These are phyloP conservation scores for Neoboletus magnificus DNA, from an alignment of 768 basidiomycete genomes.

Conservation along the genomic window DNA sequence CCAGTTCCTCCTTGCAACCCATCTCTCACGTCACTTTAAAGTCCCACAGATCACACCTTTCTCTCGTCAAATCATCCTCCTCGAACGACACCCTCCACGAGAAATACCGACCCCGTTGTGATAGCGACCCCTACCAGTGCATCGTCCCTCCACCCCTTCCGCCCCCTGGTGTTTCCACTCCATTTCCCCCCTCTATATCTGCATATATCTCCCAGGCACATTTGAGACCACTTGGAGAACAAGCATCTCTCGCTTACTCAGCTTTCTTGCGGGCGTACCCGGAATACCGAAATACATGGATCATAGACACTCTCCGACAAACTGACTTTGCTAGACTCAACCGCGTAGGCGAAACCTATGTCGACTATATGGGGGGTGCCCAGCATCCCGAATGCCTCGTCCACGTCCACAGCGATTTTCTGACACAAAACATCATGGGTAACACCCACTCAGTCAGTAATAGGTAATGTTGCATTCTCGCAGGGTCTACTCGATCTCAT, in stretches of 20 bases:
- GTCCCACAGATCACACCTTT: conserved; percentile 36
- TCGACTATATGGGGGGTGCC: conserved; percentile 85
- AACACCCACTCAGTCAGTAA: conserved; percentile 85
- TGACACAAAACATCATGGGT: conserved; percentile 64
- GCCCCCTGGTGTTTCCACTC: background rate
- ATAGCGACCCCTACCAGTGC: conserved; percentile 3
- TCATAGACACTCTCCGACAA: conserved; percentile 62
- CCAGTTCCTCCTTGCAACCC: conserved; percentile 11
- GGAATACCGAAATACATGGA: conserved; percentile 69
- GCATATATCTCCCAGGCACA: conserved; percentile 29
- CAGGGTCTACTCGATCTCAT: background rate
- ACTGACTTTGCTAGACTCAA: conserved; percentile 62
- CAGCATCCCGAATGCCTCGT: conserved; percentile 79
- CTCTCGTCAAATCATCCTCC: conserved; percentile 34
- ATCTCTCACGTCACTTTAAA: conserved; percentile 38
- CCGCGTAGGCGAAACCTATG: conserved; percentile 66
- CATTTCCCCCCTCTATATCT: conserved; percentile 3
- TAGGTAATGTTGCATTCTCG: conserved; percentile 43
- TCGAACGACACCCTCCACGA: conserved; percentile 43
- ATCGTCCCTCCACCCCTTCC: background rate
- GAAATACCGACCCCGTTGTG: conserved; percentile 17
- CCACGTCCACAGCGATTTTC: conserved; percentile 64
- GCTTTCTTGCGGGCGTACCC: conserved; percentile 44
- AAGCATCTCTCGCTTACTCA: conserved; percentile 43
- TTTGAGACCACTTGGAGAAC: conserved; percentile 27